Base-by-base conservation (phyloP, 208 protist species). In the Acanthamoeba sp. region DNA sequence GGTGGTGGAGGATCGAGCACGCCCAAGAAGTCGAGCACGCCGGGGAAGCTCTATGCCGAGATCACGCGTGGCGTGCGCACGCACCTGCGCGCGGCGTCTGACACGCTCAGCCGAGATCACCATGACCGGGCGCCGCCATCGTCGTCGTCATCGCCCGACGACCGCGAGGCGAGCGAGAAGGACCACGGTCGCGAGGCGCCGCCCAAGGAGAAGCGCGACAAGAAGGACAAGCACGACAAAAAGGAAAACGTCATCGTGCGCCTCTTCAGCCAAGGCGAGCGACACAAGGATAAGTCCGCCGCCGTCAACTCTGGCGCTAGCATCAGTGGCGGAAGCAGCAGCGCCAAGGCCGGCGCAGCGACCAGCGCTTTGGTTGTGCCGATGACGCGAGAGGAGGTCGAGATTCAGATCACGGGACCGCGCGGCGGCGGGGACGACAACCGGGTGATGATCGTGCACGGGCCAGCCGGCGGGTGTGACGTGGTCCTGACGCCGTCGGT, bases 221-320 rank as follows among this genome's bases (percentile, higher is more conserved):
- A 89, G 82, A 89, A 89, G 10, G 82, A 89, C 5, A 52, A 62
- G 55, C 27, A 89, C 24, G 55, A 89, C 24, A 64, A 89, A 45
- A 89, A 89, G 16, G 82, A 89, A 45, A 89, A 89, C n/a, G 82
- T 64, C n/a, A 64, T 66, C 45, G 82, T 62, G 2, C 45, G 55
- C 50, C 45, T 66, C 50, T 89, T 89, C 7, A 20, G 34, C 48
- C n/a, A n/a, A n/a, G 36, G 55, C n/a, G 82, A 66, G 82, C 50
- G 55, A 89, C 50, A 89, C 45, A 89, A 89, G 10, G 82, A 59
- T 10, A 62, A 59, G 45, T 0, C 24, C 45, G 27, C 3, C 24
- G 78, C 22, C 34, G 34, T 7, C 14, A 5, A 85, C n/a, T 6
- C 34, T 32, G 66, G 66, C n/a, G 66, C 6, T 32, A 20, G 20